Evolutionary conservation across 257 asterid genomes (phyloP).

Genomic region (Solanum appendiculatum): DNA sequence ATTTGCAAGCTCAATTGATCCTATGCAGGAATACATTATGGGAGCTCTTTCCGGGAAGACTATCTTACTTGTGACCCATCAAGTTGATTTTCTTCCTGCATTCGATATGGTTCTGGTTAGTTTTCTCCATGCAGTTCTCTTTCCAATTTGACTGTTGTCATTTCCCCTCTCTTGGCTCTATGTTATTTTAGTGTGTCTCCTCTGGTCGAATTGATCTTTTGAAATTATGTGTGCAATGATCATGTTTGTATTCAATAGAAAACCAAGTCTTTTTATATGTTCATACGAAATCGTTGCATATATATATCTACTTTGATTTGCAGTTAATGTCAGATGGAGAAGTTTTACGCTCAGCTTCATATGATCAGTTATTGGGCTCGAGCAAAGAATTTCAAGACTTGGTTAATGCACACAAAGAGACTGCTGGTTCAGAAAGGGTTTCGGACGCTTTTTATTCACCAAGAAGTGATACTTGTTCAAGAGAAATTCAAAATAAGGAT

Average conservation of each 20-base stretch:
- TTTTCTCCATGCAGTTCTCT: not conserved
- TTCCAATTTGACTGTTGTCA: not conserved
- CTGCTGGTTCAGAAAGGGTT: conserved; percentile 36
- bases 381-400: conserved; percentile 37
- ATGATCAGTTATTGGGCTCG: conserved; percentile 27
- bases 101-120: conserved; percentile 83
- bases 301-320: not conserved
- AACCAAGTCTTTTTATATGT: conserved; percentile 19
- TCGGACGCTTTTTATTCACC: conserved; percentile 16
- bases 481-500: conserved; percentile 25
- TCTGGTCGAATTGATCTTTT: not conserved
- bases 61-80: conserved; percentile 73
- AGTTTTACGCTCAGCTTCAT: conserved; percentile 24
- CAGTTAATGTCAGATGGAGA: conserved; percentile 47
- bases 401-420: conserved; percentile 47
- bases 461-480: conserved; percentile 4
- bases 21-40: conserved; percentile 61
- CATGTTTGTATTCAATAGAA: not conserved
- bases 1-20: not conserved
- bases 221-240: not conserved
- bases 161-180: not conserved
- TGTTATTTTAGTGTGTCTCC: conserved; percentile 38
- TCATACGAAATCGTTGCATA: conserved; percentile 46
- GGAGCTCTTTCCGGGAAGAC: conserved; percentile 53
- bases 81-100: conserved; percentile 80